Conservation (phyloP, 257 asterid species). For the Mentha longifolia region DNA sequence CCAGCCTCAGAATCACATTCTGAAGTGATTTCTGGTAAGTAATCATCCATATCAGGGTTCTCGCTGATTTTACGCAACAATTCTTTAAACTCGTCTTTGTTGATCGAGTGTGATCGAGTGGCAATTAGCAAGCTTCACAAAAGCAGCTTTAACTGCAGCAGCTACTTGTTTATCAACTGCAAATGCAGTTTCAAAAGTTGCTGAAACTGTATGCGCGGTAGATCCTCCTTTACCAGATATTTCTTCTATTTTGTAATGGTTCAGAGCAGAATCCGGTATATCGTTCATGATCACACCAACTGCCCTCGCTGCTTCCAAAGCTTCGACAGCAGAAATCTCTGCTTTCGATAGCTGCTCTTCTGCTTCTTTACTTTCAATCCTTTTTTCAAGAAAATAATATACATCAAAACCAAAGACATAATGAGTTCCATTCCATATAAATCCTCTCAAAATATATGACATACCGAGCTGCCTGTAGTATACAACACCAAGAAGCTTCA, state of each 20-base stretch:
- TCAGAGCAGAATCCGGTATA: constrained; percentile 52
- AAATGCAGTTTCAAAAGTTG: constrained; percentile 83
- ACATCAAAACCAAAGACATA: not conserved
- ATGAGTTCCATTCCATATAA: not conserved
- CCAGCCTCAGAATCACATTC: constrained; percentile 65
- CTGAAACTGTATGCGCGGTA: constrained; percentile 64
- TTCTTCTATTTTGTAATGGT: constrained; percentile 58
- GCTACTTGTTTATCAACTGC: constrained; percentile 98
- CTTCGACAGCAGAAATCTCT: constrained; percentile 69
- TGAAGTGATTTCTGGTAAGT: constrained; percentile 42
- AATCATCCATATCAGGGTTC: constrained; percentile 71
- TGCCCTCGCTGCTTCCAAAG: constrained; percentile 74
- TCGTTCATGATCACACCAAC: constrained; percentile 86
- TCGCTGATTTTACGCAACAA: constrained; percentile 74
- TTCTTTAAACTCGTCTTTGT: constrained; percentile 77
- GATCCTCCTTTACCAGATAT: constrained; percentile 54
- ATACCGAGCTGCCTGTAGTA: constrained; percentile 89
- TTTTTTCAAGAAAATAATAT: constrained; percentile 31
- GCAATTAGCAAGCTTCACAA: constrained; percentile 72
- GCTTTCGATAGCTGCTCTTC: constrained; percentile 65
- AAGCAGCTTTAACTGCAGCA: constrained; percentile 80
- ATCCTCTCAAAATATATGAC: not conserved
- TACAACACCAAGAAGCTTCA: constrained; percentile 97
- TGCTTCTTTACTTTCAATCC: constrained; percentile 83
- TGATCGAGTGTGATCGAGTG: constrained; percentile 62